Base-by-base conservation (phyloP, 306 rosid species). In the Acacia crassicarpa region DNA sequence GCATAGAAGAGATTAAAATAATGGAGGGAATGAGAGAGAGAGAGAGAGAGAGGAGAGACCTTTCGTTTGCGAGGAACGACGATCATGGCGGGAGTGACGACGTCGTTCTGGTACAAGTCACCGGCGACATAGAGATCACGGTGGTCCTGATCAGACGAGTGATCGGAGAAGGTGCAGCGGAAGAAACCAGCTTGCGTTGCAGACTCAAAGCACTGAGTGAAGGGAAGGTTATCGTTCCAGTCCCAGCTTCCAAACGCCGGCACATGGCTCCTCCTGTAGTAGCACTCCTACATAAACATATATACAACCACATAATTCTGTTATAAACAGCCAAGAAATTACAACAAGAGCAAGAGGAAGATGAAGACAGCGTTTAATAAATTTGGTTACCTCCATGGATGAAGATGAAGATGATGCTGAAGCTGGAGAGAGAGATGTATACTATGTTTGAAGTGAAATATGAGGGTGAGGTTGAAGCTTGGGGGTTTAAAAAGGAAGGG, bases 171-270 rank as follows among this genome's bases (percentile, higher is more conserved):
- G 67, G 76, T 86, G 79, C 89, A 90, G 76, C 81, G 88, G 1
- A 90, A 68, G 35, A 90, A 78, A 48, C 89, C 90, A 23, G 89
- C 87, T 48, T 89, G 88, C 45, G 91, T 88, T 0, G 97, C 94
- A 5, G 97, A 81, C 67, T 94, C 98, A 61, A 94, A 94, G 84
- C 98, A 94, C 86, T 92, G 88, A 0, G 98, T 91, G 82, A 92
- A 94, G 0, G 97, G 97, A 67, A 94, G 89, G 85, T 90, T 86
- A 38, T 90, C 91, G 76, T 94, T 91, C 97, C 97, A 94, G 77
- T 94, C 93, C 98, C 98, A 94, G 91, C 95, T 90, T 38, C 97
- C 98, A 87, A 94, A 94, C 7, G 94, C 92, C 6, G 98, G 98
- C 1, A 94, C 89, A 78, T 89, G 91, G 49, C 81, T 86, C 79